Evolutionary conservation across 768 basidiomycete genomes (phyloP), one percentile per base, ranked within the genome.

Genomic region (Tulasnella sp.): DNA sequence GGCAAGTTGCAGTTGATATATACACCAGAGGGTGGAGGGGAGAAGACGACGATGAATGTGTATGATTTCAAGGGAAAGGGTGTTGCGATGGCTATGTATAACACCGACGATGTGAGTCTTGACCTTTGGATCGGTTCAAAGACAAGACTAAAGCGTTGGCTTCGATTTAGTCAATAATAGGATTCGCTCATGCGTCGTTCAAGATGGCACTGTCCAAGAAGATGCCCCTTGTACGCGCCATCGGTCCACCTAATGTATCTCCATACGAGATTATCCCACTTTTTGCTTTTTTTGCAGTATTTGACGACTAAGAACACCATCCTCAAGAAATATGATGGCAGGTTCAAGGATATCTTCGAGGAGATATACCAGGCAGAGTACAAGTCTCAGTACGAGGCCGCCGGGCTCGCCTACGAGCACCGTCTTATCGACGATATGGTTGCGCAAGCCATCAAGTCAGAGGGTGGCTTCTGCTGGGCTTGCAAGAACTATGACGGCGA

Each of bases 301-400:
- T 82, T 98, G 87, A 92, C 90, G 10, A 98, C 94, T 43, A 97
- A 99, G 76, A 98, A 94, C 74, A 94, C 91, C 22, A 93, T 94
- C 73, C 68, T 94, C 68, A 94, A 99, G 76, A 92, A 85, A 69
- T 99, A 99, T 71, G 96, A 98, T 68, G 96, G 96, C 45, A 82
- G 93, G 29, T 99, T 98, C 82, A 99, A 99, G 77, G 96, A 99
- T 67, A 92, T 94, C 69, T 96, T 99, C 84, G 84, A 97, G 71
- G 92, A 96, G 67, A 84, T 97, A 66, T 99, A 91, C 70, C 89
- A 94, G 5, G 66, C 75, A 10, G 72, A 82, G 59, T 92, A 92
- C 78, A 84, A 84, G 69, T 61, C 75, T 1, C 73, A 75, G 54
- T 92, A 85, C 66, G 83, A 90, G 62, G 77, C 73, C 11, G 73